A percentile compares a stretch with the other conserved stretches of the same genome.
These are phyloP conservation scores for Russula emetica DNA, from an alignment of 768 basidiomycete species.

Conservation along the genomic window DNA sequence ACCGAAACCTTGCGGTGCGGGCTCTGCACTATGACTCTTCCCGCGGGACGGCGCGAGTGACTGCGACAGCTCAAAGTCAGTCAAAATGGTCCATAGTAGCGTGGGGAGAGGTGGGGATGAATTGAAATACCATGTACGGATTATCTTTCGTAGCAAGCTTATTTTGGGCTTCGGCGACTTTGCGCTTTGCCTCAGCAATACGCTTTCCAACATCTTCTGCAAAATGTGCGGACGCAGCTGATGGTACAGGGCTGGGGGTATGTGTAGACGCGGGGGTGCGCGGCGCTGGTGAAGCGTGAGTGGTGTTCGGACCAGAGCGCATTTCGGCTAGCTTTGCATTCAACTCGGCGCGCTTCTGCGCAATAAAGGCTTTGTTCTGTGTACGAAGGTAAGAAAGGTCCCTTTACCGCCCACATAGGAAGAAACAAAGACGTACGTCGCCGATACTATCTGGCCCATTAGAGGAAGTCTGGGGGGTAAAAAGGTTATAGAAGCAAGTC, in stretches of 20 bases:
- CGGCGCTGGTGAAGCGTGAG: constrained; percentile 29
- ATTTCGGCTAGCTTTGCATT: constrained; percentile 74
- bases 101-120: neutral
- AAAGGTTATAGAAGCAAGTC: constrained; percentile 67
- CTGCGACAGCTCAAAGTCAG: constrained; percentile 33
- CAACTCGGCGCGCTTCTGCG: constrained; percentile 80
- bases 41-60: constrained; percentile 52
- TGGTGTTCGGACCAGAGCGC: constrained; percentile 26
- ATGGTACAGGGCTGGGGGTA: constrained; percentile 32
- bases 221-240: constrained; percentile 30
- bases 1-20: constrained; percentile 73
- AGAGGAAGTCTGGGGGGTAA: constrained; percentile 48
- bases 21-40: constrained; percentile 52
- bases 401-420: neutral
- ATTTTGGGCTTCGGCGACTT: constrained; percentile 78
- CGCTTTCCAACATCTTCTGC: constrained; percentile 63
- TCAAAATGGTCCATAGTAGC: neutral
- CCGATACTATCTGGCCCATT: constrained; percentile 39
- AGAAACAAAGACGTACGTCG: constrained; percentile 12
- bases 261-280: constrained; percentile 32
- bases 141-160: constrained; percentile 74
- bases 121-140: constrained; percentile 70
- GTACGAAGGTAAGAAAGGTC: constrained; percentile 7
- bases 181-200: constrained; percentile 81
- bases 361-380: constrained; percentile 59